Conservation (phyloP, 306 rosid species). For the Quercus parvula region DNA sequence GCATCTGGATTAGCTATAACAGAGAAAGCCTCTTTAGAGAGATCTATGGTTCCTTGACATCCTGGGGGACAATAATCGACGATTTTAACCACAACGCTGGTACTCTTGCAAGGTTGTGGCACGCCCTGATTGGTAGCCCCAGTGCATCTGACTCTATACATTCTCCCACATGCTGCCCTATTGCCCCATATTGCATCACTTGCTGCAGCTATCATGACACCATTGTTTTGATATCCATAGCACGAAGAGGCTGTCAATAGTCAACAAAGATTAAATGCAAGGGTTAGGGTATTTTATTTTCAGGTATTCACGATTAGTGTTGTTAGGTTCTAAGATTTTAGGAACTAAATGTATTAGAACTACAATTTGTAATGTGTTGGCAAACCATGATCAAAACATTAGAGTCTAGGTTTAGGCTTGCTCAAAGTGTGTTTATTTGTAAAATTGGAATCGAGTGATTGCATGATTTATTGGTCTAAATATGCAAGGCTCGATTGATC, state of each 20-base stretch:
- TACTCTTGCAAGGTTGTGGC: slow-evolving; percentile 13
- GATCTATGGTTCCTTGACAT: slow-evolving; percentile 22
- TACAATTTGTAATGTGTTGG: too few relatives aligned
- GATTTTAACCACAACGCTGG: slow-evolving; percentile 10
- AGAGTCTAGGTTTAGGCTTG: too few relatives aligned
- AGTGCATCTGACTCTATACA: background rate
- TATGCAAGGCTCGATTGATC: too few relatives aligned
- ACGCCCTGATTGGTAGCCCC: slow-evolving; percentile 11
- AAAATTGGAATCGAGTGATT: too few relatives aligned
- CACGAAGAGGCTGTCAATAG: background rate
- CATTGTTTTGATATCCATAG: background rate
- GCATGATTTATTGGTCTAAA: too few relatives aligned
- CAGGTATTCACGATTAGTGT: too few relatives aligned
- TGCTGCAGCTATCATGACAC: background rate
- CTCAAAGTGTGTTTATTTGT: too few relatives aligned
- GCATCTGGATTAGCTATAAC: slow-evolving; percentile 16
- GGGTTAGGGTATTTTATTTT: too few relatives aligned
- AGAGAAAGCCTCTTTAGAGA: slow-evolving; percentile 25
- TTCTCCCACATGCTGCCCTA: slow-evolving; percentile 16
- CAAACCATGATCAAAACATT: too few relatives aligned
- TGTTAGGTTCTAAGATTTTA: too few relatives aligned
- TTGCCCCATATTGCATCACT: background rate
- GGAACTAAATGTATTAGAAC: too few relatives aligned
- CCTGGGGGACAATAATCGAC: slow-evolving; percentile 23
- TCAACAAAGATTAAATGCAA: too few relatives aligned